Evolutionary conservation across 2,329 filamentous ascomycete genomes (phyloP).

Genomic region (Gyromitra esculenta): DNA sequence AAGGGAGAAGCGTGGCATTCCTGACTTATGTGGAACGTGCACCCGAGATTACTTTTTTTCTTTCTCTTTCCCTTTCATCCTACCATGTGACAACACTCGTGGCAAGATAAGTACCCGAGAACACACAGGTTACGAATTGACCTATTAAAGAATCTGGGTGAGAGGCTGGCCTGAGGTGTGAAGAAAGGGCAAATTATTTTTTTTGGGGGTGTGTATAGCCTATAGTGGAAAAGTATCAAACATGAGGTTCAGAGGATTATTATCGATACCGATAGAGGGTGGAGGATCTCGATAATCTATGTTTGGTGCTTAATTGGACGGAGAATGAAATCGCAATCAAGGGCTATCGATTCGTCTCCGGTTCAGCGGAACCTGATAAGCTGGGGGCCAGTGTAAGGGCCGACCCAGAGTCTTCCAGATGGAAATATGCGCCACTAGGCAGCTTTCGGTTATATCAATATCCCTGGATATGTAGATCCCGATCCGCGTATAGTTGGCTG

Average conservation of each 20-base stretch:
- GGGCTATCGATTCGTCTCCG: constrained; percentile 1
- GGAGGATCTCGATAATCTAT: not conserved
- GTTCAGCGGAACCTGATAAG: not conserved
- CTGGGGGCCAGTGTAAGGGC: not conserved
- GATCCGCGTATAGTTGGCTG: not conserved
- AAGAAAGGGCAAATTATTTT: too few species aligned
- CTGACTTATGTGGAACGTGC: constrained; percentile 19
- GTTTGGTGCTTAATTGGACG: not conserved
- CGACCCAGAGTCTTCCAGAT: not conserved
- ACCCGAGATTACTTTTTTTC: not conserved
- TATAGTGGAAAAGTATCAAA: too few species aligned
- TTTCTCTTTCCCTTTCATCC: not conserved
- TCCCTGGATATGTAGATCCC: not conserved
- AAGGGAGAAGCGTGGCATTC: not conserved
- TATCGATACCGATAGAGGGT: not conserved
- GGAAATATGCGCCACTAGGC: not conserved
- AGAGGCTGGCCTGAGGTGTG: too few species aligned
- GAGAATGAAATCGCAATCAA: not conserved
- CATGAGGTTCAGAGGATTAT: too few species aligned
- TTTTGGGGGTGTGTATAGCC: too few species aligned
- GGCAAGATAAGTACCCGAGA: not conserved
- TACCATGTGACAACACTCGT: not conserved
- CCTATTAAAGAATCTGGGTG: not conserved
- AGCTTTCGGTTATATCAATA: not conserved
- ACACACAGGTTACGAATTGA: not conserved